These are phyloP conservation scores for Fraxinus dipetala DNA, from an alignment of 305 asterid genomes.

Conservation along the genomic window DNA sequence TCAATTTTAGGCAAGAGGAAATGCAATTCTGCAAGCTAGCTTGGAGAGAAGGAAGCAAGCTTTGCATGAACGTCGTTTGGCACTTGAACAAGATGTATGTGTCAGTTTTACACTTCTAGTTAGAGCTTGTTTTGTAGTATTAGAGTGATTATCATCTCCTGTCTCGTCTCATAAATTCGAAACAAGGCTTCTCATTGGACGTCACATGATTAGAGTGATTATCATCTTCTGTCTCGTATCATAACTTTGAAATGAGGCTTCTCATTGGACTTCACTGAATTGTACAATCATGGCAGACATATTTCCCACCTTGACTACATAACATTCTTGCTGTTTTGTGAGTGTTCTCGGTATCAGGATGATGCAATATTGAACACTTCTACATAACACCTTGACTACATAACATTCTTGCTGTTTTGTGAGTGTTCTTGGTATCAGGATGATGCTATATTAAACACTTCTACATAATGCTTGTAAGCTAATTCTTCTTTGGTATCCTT, in stretches of 20 bases:
- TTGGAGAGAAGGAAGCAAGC: slow-evolving; percentile 99
- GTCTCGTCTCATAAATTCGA: background rate
- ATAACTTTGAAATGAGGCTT: background rate
- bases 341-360: background rate
- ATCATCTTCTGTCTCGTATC: background rate
- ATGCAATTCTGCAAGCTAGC: slow-evolving; percentile 98
- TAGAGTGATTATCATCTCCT: background rate
- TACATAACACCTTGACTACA: background rate
- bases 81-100: slow-evolving; percentile 97
- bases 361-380: background rate
- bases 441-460: background rate
- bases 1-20: slow-evolving; percentile 80
- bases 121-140: background rate
- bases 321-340: background rate
- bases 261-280: background rate
- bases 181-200: background rate
- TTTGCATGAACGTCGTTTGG: slow-evolving; percentile 93
- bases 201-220: background rate
- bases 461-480: background rate
- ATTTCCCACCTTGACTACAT: background rate
- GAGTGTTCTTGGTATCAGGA: background rate
- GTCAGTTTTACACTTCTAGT: background rate
- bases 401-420: background rate
- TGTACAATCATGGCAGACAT: background rate
- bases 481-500: background rate